phyloP scores from a whole-genome alignment of 805 yeast species.

The Candida adriatica region DNA sequence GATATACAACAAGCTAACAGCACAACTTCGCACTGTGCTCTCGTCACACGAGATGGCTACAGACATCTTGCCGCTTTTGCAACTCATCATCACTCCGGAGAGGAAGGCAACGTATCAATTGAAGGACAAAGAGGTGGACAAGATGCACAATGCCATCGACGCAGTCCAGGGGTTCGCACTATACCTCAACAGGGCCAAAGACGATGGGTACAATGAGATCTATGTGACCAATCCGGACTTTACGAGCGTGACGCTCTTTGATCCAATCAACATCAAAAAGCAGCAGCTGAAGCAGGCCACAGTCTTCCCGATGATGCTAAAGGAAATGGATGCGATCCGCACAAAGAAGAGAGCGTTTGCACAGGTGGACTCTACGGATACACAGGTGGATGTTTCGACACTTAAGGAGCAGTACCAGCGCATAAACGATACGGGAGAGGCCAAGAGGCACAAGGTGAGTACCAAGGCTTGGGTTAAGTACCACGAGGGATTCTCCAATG shows the following conservation, averaged over 20 bases:
- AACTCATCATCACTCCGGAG: constrained; percentile 25
- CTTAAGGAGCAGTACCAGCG: constrained; percentile 39
- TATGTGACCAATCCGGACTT: constrained; percentile 21
- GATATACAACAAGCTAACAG: constrained; percentile 8
- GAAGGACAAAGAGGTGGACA: constrained; percentile 16
- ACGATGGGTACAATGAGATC: constrained; percentile 25
- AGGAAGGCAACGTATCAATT: constrained; percentile 15
- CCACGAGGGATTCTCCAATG: constrained; percentile 88
- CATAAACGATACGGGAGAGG: constrained; percentile 21
- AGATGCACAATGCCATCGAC: constrained; percentile 31
- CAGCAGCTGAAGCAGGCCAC: constrained; percentile 19
- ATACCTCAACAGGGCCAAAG: constrained; percentile 28
- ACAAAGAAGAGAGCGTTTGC: constrained; percentile 28
- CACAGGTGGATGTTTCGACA: constrained; percentile 15
- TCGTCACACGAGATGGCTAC: constrained; percentile 13
- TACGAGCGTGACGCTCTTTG: constrained; percentile 17
- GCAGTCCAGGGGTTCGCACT: constrained; percentile 35
- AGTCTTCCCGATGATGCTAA: constrained; percentile 18
- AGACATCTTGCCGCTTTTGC: constrained; percentile 31
- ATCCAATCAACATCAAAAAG: constrained; percentile 10
- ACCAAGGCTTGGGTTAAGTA: constrained; percentile 77
- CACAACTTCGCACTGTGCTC: constrained; percentile 11
- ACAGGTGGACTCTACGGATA: constrained; percentile 11
- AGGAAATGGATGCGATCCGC: constrained; percentile 24
- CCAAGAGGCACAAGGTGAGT: constrained; percentile 20